Conservation (phyloP, 345 rosid species). For the Dipteronia dyeriana region DNA sequence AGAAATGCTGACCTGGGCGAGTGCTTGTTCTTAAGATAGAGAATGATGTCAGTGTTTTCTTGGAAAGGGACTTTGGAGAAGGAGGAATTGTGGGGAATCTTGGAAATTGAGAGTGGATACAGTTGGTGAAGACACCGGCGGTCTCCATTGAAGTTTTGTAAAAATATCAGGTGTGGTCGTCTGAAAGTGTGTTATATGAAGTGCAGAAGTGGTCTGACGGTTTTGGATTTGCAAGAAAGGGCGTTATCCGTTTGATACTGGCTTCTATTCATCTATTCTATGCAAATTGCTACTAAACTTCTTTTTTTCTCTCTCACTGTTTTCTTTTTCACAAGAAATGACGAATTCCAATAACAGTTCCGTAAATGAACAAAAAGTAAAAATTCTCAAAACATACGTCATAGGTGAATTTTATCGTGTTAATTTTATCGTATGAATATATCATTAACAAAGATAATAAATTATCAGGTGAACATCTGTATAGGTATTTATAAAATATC, state of each 20-base stretch:
- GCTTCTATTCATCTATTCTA: too few species aligned
- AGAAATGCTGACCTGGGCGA: slow-evolving; percentile 44
- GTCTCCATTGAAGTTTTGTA: slow-evolving; percentile 46
- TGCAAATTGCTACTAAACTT: too few species aligned
- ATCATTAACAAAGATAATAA: too few species aligned
- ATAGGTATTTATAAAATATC: too few species aligned
- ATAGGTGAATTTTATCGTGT: too few species aligned
- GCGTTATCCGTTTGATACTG: slow-evolving; percentile 6
- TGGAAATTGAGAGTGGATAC: slow-evolving; percentile 26
- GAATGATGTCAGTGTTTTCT: slow-evolving; percentile 25
- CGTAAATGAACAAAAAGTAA: too few species aligned
- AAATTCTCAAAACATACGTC: too few species aligned
- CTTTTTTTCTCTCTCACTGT: too few species aligned
- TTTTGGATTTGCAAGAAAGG: not conserved
- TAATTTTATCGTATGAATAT: too few species aligned
- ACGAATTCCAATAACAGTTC: too few species aligned
- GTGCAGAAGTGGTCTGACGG: not conserved
- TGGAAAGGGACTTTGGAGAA: slow-evolving; percentile 33
- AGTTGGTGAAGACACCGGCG: slow-evolving; percentile 44
- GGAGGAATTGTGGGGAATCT: slow-evolving; percentile 26
- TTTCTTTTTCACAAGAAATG: too few species aligned
- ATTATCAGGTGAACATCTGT: too few species aligned
- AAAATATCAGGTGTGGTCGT: not conserved
- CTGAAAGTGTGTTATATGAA: not conserved
- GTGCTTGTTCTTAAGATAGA: slow-evolving; percentile 47